Evolutionary conservation across 306 rosid genomes (phyloP).

Genomic region (Acmispon strigosus): DNA sequence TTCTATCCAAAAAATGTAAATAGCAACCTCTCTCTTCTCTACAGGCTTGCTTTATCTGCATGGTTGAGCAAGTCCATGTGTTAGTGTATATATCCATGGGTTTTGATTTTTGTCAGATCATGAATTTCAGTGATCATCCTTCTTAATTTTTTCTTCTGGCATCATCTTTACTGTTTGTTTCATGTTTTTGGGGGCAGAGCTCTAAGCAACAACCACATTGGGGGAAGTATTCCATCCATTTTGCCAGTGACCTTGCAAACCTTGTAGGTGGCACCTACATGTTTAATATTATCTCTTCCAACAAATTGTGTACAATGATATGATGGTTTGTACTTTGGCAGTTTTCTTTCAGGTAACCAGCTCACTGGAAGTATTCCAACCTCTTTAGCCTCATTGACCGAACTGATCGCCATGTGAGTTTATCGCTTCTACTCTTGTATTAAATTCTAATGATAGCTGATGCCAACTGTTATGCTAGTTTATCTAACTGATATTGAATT

Average conservation of each 20-base stretch:
- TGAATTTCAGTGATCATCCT: neutral
- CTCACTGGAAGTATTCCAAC: conserved; percentile 74
- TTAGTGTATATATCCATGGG: neutral
- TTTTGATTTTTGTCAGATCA: neutral
- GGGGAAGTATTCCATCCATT: conserved; percentile 78
- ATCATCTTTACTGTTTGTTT: conserved; percentile 13
- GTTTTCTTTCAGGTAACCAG: conserved; percentile 89
- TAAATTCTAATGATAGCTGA: neutral
- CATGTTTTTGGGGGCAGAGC: conserved; percentile 45
- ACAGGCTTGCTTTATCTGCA: conserved; percentile 2
- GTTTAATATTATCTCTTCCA: conserved; percentile 10
- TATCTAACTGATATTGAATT: conserved; percentile 21
- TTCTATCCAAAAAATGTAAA: conserved; percentile 65
- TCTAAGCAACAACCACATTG: conserved; percentile 84
- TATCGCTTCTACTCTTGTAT: neutral
- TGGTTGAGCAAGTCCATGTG: neutral
- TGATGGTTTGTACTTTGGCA: conserved; percentile 43
- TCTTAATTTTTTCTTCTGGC: neutral
- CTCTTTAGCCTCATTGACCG: conserved; percentile 55
- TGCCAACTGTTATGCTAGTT: conserved; percentile 7
- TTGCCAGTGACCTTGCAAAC: conserved; percentile 69
- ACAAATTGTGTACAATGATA: conserved; percentile 23
- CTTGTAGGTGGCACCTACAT: conserved; percentile 50
- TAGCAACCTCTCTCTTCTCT: conserved; percentile 8
- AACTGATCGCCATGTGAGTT: conserved; percentile 61